Base-by-base conservation (phyloP, 2,329 filamentous ascomycete species). In the Pleoardoris graminearum region DNA sequence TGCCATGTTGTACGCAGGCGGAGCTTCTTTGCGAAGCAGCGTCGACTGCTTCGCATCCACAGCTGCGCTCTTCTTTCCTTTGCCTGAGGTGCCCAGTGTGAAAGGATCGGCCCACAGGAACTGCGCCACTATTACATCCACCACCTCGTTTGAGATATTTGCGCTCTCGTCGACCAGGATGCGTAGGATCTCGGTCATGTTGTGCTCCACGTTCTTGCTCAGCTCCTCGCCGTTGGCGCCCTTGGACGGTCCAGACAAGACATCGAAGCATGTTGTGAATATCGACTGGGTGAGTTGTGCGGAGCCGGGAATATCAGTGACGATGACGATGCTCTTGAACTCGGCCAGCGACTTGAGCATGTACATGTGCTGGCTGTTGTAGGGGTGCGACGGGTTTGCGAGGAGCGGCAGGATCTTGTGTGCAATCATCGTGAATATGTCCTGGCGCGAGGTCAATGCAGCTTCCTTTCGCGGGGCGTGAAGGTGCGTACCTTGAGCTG, bases 1-100 rank as follows among this genome's bases (percentile, higher is more conserved):
- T 19, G 94, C 93, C 89, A 97, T 96, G 68, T 94, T 88, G 76
- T 99, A 99, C 1, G 94, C 92, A 14, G 91, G 85, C 1, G 94
- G 93, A 50, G 95, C 88, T 57, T 94, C 89, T 68, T 95, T 96
- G 48, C 90, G 79, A n/a, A 90, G 79, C 16, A 96, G 80, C 0
- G 89, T 96, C 1, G 87, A 89, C 69, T 96, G 92, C 65, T 85
- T 91, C 36, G 85, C 85, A 66, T 92, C 89, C 8, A 85, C 68
- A 65, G 61, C 82, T 75, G 50, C 78, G 74, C 57, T 65, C 62
- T 73, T 78, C 66, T 82, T 86, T 55, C 79, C 80, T 37, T 85
- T 79, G 53, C 65, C 60, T 25, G 66, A 65, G 39, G 59, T 61
- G 67, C 72, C 62, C 41, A 81, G 61, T 19, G 78, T 76, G 52